Conservation (phyloP, 208 protist genomes). For the Perkinsela sp. region DNA sequence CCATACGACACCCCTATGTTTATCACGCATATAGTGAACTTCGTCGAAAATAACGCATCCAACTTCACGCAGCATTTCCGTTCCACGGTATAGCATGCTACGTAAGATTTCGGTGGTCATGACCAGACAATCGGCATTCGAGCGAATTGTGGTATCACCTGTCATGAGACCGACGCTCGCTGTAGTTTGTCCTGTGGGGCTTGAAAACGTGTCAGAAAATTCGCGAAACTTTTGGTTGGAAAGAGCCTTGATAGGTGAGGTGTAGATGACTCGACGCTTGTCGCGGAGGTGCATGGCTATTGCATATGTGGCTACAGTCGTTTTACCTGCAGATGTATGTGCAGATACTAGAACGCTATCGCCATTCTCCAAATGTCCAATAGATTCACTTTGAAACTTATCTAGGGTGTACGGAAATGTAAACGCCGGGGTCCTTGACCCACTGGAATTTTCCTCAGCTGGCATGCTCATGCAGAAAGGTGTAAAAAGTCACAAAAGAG, state of each 20-base stretch:
- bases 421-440: conserved; percentile 16
- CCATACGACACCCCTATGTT: conserved; percentile 96
- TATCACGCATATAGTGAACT: conserved; percentile 99
- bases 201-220: conserved; percentile 82
- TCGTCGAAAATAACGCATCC: conserved; percentile 99
- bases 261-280: conserved; percentile 97
- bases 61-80: conserved; percentile 92
- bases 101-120: conserved; percentile 99
- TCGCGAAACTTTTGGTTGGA: conserved; percentile 99
- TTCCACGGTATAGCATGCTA: conserved; percentile 92
- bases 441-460: background rate
- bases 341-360: conserved; percentile 97
- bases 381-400: conserved; percentile 72
- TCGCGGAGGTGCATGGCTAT: conserved; percentile 88
- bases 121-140: conserved; percentile 86
- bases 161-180: conserved; percentile 95
- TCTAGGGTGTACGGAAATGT: conserved; percentile 80
- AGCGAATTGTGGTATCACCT: conserved; percentile 95
- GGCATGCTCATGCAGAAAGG: too few species aligned
- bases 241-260: conserved; percentile 98
- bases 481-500: too few species aligned
- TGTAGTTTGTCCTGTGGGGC: background rate
- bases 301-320: conserved; percentile 95
- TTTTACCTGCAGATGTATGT: conserved; percentile 99
- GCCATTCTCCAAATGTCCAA: conserved; percentile 71